phyloP scores from a whole-genome alignment of 139 green algal genomes.

The Chloropicon primus region DNA sequence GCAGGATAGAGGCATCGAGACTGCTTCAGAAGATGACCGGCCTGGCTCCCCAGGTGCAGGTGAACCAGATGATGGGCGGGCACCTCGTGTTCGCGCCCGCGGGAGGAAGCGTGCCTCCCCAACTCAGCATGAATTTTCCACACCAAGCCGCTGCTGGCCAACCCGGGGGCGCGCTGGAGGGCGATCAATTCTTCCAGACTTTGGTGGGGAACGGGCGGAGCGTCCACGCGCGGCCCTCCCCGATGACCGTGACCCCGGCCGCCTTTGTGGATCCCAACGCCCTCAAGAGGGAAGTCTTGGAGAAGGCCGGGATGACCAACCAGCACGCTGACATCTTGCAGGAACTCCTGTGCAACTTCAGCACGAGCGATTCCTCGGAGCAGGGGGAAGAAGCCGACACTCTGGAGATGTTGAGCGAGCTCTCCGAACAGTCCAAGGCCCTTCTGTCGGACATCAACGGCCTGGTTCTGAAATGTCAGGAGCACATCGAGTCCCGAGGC shows the following conservation, averaged over 20 bases:
- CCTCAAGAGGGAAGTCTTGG: not conserved
- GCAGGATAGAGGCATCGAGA: not conserved
- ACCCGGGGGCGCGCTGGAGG: too few relatives aligned
- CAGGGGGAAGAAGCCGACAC: not conserved
- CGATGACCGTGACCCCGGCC: too few relatives aligned
- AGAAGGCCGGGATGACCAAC: not conserved
- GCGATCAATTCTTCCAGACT: too few relatives aligned
- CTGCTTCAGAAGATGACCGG: not conserved
- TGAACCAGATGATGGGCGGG: too few relatives aligned
- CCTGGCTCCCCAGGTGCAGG: too few relatives aligned
- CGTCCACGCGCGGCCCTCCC: too few relatives aligned
- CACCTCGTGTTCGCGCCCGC: too few relatives aligned
- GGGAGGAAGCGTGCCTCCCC: too few relatives aligned
- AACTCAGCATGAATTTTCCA: too few relatives aligned
- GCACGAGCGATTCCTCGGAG: not conserved
- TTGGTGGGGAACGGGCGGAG: too few relatives aligned
- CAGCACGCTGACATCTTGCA: not conserved
- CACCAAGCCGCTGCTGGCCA: too few relatives aligned
- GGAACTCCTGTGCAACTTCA: not conserved
- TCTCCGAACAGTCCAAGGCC: not conserved
- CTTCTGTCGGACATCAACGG: not conserved
- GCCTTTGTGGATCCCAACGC: not conserved
- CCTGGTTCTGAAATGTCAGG: not conserved
- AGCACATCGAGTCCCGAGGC: not conserved
- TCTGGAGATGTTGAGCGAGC: not conserved